Evolutionary conservation across 2,329 filamentous ascomycete genomes (phyloP).

Genomic region (Clonostachys sp.): DNA sequence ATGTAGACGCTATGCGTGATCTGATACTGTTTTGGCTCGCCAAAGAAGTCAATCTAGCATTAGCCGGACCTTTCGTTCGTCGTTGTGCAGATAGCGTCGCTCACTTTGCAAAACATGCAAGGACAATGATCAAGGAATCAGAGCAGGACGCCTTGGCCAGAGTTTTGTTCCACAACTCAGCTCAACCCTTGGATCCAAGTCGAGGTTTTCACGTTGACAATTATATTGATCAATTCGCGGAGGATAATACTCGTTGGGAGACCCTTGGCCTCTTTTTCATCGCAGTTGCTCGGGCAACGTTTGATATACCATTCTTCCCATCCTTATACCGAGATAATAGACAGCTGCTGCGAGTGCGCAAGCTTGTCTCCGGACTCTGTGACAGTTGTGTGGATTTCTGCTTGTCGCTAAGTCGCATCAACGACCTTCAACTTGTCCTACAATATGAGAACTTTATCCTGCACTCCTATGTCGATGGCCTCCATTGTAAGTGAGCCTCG

Average conservation of each 20-base stretch:
- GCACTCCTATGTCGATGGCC: constrained; percentile 33
- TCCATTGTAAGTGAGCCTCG: constrained; percentile 29
- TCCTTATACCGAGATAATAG: constrained; percentile 5
- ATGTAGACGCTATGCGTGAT: not conserved
- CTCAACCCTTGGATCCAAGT: constrained; percentile 1
- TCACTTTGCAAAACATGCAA: too few species aligned
- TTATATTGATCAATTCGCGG: too few species aligned
- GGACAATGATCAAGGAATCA: constrained; percentile 2
- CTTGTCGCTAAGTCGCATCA: constrained; percentile 21
- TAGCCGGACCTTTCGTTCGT: constrained; percentile 2
- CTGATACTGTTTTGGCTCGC: too few species aligned
- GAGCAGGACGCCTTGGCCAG: constrained; percentile 1
- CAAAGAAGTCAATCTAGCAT: constrained; percentile 1
- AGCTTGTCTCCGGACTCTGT: constrained; percentile 8
- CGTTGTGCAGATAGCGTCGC: not conserved
- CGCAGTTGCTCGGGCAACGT: constrained; percentile 11
- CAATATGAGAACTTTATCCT: constrained; percentile 41
- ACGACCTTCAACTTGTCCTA: constrained; percentile 35
- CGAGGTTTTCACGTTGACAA: too few species aligned
- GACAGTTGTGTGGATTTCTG: constrained; percentile 14
- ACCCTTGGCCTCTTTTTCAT: constrained; percentile 14
- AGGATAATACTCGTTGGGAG: constrained; percentile 10
- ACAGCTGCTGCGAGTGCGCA: constrained; percentile 6
- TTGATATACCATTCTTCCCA: constrained; percentile 6
- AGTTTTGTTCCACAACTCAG: constrained; percentile 1